These are phyloP conservation scores for Diaporthe ampelina DNA, from an alignment of 2,329 filamentous ascomycete species.

Conservation along the genomic window DNA sequence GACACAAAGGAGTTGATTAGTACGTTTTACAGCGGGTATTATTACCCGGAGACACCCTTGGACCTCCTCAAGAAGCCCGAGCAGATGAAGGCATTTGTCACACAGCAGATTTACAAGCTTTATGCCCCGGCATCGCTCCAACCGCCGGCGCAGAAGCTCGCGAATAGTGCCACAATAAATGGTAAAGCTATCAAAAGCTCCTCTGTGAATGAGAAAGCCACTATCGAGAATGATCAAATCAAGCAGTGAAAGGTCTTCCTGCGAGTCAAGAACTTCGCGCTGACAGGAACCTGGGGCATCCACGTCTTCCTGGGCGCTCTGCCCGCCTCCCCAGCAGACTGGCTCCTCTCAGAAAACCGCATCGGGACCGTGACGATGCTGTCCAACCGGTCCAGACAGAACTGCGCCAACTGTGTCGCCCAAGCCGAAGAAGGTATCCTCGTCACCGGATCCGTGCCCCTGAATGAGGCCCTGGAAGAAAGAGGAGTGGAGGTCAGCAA, in stretches of 20 bases:
- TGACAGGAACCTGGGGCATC: constrained; percentile 29
- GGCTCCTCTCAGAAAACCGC: constrained; percentile 24
- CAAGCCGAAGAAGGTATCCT: constrained; percentile 15
- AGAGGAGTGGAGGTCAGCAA: neutral
- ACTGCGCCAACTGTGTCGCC: constrained; percentile 25
- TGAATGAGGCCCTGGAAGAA: constrained; percentile 20
- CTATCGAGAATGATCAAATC: neutral
- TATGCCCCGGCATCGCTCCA: neutral
- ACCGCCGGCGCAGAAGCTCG: neutral
- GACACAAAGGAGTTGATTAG: constrained; percentile 25
- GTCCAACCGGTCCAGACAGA: neutral
- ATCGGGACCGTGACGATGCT: constrained; percentile 33
- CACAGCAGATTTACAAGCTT: constrained; percentile 15
- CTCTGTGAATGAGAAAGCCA: neutral
- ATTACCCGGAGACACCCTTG: constrained; percentile 25
- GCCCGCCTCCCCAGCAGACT: constrained; percentile 6
- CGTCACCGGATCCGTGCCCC: constrained; percentile 17
- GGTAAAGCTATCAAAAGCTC: neutral
- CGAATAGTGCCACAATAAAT: neutral
- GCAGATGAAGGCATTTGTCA: constrained; percentile 17
- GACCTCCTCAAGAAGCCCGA: constrained; percentile 4
- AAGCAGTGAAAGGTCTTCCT: constrained; percentile 30
- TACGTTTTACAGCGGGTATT: constrained; percentile 15
- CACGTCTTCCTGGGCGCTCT: constrained; percentile 35
- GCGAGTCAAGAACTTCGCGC: constrained; percentile 34